Conservation (phyloP, 805 yeast genomes). For the Nakazawaea holstii region DNA sequence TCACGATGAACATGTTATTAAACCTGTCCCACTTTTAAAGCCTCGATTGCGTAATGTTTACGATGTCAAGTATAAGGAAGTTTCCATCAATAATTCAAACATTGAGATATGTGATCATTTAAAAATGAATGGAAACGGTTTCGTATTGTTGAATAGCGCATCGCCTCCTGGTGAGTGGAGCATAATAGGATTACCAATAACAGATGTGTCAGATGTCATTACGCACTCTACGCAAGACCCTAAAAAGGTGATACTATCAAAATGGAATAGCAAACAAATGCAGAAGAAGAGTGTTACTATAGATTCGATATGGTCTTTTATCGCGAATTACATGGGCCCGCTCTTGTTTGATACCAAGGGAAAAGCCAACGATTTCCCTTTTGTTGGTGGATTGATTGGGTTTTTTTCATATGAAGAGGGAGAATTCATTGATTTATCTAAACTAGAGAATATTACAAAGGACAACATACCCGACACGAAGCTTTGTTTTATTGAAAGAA, state of each 20-base stretch:
- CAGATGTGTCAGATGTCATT: conserved; percentile 37
- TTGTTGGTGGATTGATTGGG: conserved; percentile 90
- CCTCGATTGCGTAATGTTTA: too few relatives aligned
- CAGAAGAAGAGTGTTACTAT: conserved; percentile 1
- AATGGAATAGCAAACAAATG: conserved; percentile 19
- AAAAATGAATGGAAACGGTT: conserved; percentile 30
- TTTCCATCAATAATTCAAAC: conserved; percentile 18
- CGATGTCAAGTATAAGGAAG: not conserved
- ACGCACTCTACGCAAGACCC: conserved; percentile 55
- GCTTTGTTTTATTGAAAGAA: conserved; percentile 63
- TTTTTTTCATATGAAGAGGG: conserved; percentile 87
- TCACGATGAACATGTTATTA: conserved; percentile 19
- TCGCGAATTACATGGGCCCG: conserved; percentile 43
- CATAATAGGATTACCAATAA: conserved; percentile 67
- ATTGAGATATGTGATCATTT: conserved; percentile 49
- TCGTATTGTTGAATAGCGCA: conserved; percentile 70
- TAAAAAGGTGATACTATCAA: conserved; percentile 20
- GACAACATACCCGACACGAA: conserved; percentile 64
- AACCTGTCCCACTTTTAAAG: conserved; percentile 19
- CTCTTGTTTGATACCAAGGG: conserved; percentile 26
- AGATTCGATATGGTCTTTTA: conserved; percentile 44
- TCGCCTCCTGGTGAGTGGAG: conserved; percentile 86
- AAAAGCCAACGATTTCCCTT: conserved; percentile 49
- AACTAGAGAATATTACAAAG: conserved; percentile 32
- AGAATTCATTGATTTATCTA: conserved; percentile 31